Base-by-base conservation (phyloP, 345 rosid genomes). In the Nasturtium officinale region DNA sequence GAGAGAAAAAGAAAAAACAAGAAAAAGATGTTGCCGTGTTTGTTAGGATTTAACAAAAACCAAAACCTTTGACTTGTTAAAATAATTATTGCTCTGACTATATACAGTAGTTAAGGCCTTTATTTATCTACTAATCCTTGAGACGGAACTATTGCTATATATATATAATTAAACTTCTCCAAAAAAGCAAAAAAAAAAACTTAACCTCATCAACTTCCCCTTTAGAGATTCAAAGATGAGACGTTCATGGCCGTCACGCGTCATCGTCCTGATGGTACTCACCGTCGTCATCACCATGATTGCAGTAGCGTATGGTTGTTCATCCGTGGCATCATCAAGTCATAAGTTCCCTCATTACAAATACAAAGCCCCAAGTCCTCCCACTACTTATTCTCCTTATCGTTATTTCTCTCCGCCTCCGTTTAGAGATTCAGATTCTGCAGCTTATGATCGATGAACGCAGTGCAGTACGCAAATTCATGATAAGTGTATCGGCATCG, bases 331-430 rank as follows among this genome's bases (percentile, higher is more conserved):
- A 1, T 51, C 81, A 29, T 29, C 74, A 72, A 59, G 32, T 25
- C 76, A 78, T 73, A 78, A 78, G 67, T 78, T 78, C 33, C 81
- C 81, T 38, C 77, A 78, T 66, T 77, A 77, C 76, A 77, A 77
- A 17, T 77, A 71, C 61, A 77, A 77, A 70, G 67, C 80, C 3
- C 80, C 76, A n/a, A 15, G 20, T 48, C 80, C 80, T 63, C 76
- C 80, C 0, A 64, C 67, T 0, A 77, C 77, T 6, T 78, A 66
- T 72, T 72, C 77, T 61, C 81, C 81, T 72, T 78, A 77, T 55
- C 76, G 72, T 32, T 78, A 78, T 16, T 78, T 78, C 81, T 78
- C 77, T 4, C 81, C 81, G 9, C 54, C 73, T 63, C 77, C 72
- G 3, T 30, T 67, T 9, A 38, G 23, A 7, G 56, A 26, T 66